Percentiles rank a stretch among this genome's conserved stretches.
Evolutionary conservation across 371 early-diverging fungal species (phyloP).

Genomic region (Parasitella parasitica): DNA sequence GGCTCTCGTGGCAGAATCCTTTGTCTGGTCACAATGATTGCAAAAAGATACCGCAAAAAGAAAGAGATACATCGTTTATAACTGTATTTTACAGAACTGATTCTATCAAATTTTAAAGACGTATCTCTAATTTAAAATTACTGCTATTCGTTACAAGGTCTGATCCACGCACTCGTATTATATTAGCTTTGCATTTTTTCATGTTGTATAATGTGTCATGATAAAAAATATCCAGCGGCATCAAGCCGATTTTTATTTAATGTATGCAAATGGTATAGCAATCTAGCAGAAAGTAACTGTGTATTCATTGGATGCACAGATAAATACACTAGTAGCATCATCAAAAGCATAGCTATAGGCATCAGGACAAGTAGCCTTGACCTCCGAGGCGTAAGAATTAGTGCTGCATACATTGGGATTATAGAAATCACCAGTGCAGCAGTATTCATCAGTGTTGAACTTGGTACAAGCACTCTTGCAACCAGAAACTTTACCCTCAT

Average conservation of each 20-base stretch:
- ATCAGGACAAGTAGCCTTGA: constrained; percentile 43
- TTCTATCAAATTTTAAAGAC: neutral
- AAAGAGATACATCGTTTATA: neutral
- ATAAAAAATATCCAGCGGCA: constrained; percentile 2
- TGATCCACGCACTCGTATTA: no score
- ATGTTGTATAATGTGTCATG: no score
- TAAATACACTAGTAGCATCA: constrained; percentile 43
- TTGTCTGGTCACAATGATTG: neutral
- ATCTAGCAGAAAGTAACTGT: constrained; percentile 46
- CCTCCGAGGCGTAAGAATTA: constrained; percentile 28
- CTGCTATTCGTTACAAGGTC: no score
- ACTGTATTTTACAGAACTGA: neutral
- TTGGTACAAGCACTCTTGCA: constrained; percentile 42
- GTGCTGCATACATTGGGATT: constrained; percentile 26
- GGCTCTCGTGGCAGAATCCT: neutral
- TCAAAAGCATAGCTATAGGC: constrained; percentile 59
- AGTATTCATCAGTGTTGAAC: constrained; percentile 37
- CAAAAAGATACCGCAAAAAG: neutral
- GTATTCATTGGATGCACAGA: constrained; percentile 39
- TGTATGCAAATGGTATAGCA: neutral
- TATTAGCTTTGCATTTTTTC: no score
- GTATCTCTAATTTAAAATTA: no score
- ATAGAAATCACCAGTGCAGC: constrained; percentile 39
- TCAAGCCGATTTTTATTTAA: constrained; percentile 1
- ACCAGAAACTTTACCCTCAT: constrained; percentile 24